Base-by-base conservation (phyloP, 129 eudicot genomes). In the Arctium minus region DNA sequence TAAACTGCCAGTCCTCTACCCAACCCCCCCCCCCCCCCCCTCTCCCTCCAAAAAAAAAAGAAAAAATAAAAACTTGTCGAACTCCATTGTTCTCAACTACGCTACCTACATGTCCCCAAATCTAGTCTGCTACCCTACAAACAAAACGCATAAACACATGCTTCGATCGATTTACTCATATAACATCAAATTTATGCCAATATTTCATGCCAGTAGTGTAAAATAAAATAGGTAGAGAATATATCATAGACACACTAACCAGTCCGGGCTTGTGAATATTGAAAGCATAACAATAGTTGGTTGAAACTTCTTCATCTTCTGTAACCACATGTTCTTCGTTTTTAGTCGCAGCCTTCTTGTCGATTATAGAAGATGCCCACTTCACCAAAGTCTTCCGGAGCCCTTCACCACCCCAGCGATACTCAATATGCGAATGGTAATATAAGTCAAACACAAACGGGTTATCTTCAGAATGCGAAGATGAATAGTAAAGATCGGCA, bases 381-480 rank as follows among this genome's bases (percentile, higher is more conserved):
- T 97, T 92, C 10, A 88, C 94, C 90, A 96, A 81, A 75, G 99
- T 93, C 91, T 92, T 93, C 89, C 98, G 90, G 67, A 96, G 85
- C 77, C 99, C 98, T 90, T 96, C 99, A 56, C 99, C 98, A 62
- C 99, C 99, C 99, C 99, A 96, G 3, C 98, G 96, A 77, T 96
- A 93, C 80, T 96, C 99, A 36, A 96, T 96, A 70, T 96, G 99
- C 6, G 98, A 93, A 83, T 92, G 98, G 70, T 96, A 96, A 83
- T 93, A 94, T 76, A 92, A 88, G 83, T 96, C 99, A 79, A 87
- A 92, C 27, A 96, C 97, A 82, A 96, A 92, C 2, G 94, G 93
- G 84, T 87, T 89, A 60, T 93, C 96, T 72, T 96, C 99, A 17
- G 94, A 86, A 50, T 89, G 91, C 39, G 78, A 82, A 53, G 98